A percentile compares a stretch with the other conserved stretches of the same genome.
Evolutionary conservation across 2,329 filamentous ascomycete genomes (phyloP).

Genomic region (Fusarium longipes): DNA sequence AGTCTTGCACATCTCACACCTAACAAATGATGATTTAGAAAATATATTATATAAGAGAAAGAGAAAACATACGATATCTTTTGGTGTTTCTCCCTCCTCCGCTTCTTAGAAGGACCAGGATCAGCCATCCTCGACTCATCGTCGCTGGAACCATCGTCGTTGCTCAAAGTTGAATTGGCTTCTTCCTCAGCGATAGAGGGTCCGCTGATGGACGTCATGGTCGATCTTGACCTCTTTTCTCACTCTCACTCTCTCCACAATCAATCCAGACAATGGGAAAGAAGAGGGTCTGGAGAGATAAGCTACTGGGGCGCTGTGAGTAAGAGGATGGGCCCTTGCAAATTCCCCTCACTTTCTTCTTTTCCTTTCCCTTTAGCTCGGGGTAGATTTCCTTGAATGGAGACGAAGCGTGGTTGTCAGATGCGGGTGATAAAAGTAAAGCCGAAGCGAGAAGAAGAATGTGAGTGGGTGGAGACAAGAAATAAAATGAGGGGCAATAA

Average conservation of each 20-base stretch:
- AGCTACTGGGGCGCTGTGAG: slow-evolving; percentile 31
- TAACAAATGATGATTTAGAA: slow-evolving; percentile 28
- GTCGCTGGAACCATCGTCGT: slow-evolving; percentile 53
- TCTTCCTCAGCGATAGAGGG: slow-evolving; percentile 52
- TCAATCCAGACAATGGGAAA: slow-evolving; percentile 2
- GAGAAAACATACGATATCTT: slow-evolving; percentile 55
- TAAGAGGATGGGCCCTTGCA: slow-evolving; percentile 23
- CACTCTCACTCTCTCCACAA: slow-evolving; percentile 46
- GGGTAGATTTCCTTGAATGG: slow-evolving; percentile 15
- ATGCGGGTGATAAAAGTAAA: slow-evolving; percentile 12
- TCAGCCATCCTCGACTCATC: slow-evolving; percentile 48
- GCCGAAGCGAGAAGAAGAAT: slow-evolving; percentile 32
- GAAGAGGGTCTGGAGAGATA: slow-evolving; percentile 30
- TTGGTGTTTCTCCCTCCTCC: slow-evolving; percentile 55
- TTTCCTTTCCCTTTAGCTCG: background rate
- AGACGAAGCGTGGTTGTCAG: slow-evolving; percentile 1
- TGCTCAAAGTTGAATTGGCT: slow-evolving; percentile 51
- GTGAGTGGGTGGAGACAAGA: no score
- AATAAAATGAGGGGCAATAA: slow-evolving; percentile 16
- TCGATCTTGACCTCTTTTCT: slow-evolving; percentile 25
- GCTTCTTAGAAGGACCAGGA: slow-evolving; percentile 50
- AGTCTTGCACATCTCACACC: slow-evolving; percentile 59
- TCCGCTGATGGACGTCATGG: slow-evolving; percentile 43
- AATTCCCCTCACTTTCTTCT: background rate
- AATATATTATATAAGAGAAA: background rate